Evolutionary conservation across 2,329 filamentous ascomycete genomes (phyloP).

Genomic region (Ceratocystis lukuohia): DNA sequence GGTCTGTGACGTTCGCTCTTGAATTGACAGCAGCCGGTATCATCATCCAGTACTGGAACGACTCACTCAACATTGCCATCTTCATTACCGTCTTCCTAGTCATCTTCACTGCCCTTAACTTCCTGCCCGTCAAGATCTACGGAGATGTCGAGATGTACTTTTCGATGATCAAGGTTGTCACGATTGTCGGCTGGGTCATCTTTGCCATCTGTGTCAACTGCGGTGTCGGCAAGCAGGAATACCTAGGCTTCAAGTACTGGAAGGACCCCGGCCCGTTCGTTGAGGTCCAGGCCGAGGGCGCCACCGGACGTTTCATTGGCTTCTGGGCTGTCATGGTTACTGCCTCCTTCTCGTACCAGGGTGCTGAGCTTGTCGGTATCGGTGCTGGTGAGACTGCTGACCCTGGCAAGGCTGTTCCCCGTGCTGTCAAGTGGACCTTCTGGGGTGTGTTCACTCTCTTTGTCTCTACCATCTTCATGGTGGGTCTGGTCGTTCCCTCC

Average conservation of each 20-base stretch:
- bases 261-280: conserved; percentile 53
- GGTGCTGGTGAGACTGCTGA: conserved; percentile 66
- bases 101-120: conserved; percentile 54
- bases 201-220: conserved; percentile 64
- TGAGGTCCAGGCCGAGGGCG: conserved; percentile 41
- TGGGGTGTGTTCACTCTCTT: conserved; percentile 62
- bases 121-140: conserved; percentile 58
- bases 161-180: conserved; percentile 62
- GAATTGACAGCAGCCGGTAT: conserved; percentile 60
- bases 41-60: conserved; percentile 64
- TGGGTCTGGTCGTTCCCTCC: conserved; percentile 57
- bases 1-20: conserved; percentile 58
- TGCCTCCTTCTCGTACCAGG: conserved; percentile 58
- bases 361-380: conserved; percentile 62
- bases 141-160: conserved; percentile 72
- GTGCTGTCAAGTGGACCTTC: conserved; percentile 61
- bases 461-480: conserved; percentile 51
- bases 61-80: conserved; percentile 49
- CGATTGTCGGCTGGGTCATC: conserved; percentile 61
- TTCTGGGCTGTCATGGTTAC: conserved; percentile 58
- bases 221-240: conserved; percentile 54
- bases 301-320: conserved; percentile 49
- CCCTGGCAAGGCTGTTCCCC: conserved; percentile 57
- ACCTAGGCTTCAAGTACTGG: conserved; percentile 64
- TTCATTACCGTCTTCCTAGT: conserved; percentile 64